A percentile compares a stretch with the other conserved stretches of the same genome.
phyloP scores from a whole-genome alignment of 495 filamentous ascomycete genomes.

The Terfezia boudieri region DNA sequence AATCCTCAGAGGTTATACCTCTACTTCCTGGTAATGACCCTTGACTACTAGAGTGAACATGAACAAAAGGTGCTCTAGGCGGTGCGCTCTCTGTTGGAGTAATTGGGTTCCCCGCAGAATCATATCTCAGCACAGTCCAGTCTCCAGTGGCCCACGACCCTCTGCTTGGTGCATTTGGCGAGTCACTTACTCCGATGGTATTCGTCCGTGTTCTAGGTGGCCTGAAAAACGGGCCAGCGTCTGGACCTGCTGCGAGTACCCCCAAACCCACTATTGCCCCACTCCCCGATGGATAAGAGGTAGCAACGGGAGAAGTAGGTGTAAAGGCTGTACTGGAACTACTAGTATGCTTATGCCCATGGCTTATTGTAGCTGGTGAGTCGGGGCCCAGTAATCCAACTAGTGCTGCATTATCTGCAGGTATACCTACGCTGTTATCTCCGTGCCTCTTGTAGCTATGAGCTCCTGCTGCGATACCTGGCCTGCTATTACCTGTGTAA shows the following conservation, averaged over 20 bases:
- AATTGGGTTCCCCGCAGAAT: slow-evolving; percentile 4
- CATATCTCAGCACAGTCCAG: slow-evolving; percentile 5
- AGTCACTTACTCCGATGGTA: slow-evolving; percentile 23
- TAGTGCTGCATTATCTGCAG: not conserved
- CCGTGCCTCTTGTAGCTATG: no score
- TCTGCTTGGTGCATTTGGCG: slow-evolving; percentile 19
- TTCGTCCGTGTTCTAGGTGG: slow-evolving; percentile 47
- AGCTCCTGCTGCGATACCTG: not conserved
- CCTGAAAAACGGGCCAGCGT: slow-evolving; percentile 59
- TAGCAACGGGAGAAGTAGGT: not conserved
- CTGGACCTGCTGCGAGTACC: slow-evolving; percentile 17
- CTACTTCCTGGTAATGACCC: not conserved
- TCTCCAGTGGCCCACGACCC: slow-evolving; percentile 12
- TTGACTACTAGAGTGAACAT: not conserved
- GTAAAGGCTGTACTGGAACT: not conserved
- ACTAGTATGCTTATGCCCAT: not conserved
- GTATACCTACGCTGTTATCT: no score
- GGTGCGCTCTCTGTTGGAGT: not conserved
- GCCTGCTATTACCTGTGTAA: not conserved
- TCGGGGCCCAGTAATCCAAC: not conserved
- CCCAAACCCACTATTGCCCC: slow-evolving; percentile 26
- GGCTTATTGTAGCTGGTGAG: not conserved
- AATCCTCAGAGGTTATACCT: not conserved
- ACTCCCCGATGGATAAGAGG: slow-evolving; percentile 13
- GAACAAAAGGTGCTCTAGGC: not conserved